These are phyloP conservation scores for Aspergillus nomiae DNA, from an alignment of 2,329 filamentous ascomycete species.

Conservation along the genomic window DNA sequence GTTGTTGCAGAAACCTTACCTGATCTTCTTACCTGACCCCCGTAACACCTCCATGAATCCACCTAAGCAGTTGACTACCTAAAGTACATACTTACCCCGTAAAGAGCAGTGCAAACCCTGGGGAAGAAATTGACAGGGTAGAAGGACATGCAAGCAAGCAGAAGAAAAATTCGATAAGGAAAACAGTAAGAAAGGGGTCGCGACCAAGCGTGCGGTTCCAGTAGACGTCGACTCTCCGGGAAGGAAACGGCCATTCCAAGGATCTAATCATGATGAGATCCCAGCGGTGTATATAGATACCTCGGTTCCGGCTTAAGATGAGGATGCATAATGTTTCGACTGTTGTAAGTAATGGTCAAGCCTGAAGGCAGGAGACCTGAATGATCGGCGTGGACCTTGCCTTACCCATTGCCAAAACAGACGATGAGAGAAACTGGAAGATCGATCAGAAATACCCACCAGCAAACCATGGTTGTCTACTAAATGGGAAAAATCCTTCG, in stretches of 20 bases:
- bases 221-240: constrained; percentile 8
- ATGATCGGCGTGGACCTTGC: constrained; percentile 18
- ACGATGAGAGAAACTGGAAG: constrained; percentile 27
- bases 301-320: constrained; percentile 3
- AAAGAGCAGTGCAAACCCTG: constrained; percentile 27
- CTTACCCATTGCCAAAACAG: constrained; percentile 41
- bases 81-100: constrained; percentile 49
- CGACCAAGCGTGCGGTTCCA: background rate
- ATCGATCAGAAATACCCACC: constrained; percentile 47
- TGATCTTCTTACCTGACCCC: constrained; percentile 47
- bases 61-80: constrained; percentile 30
- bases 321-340: constrained; percentile 14
- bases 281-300: constrained; percentile 3
- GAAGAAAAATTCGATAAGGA: constrained; percentile 19
- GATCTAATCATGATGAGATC: background rate
- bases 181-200: constrained; percentile 11
- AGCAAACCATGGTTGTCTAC: constrained; percentile 38
- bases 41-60: constrained; percentile 20
- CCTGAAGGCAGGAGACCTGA: constrained; percentile 6
- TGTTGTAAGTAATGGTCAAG: constrained; percentile 21
- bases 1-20: constrained; percentile 40
- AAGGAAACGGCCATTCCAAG: constrained; percentile 2
- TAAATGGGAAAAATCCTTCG: constrained; percentile 18
- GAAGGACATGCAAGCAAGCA: constrained; percentile 28
- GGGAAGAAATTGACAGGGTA: constrained; percentile 28